Evolutionary conservation across 208 protist species (phyloP), one percentile per base, ranked within the genome.

Genomic region (Trypanosoma theileri): DNA sequence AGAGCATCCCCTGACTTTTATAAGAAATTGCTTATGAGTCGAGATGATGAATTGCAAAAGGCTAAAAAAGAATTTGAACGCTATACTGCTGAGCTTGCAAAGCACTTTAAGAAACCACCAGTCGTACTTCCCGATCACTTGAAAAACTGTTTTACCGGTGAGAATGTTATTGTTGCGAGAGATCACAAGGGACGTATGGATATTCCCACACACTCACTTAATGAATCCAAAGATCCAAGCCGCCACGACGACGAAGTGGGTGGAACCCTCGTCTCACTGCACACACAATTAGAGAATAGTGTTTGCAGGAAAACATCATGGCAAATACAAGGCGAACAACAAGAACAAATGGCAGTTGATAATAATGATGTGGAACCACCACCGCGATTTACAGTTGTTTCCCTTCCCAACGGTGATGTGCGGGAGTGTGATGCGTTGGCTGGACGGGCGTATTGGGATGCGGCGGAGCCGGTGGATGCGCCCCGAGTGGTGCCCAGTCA

Each of bases 341-440:
- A 35, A 35, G 6, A 35, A 6, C 28, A 35, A 6, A 8, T 35
- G 28, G 6, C 6, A 6, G 6, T 1, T 6, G 28, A 35, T 35
- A 35, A 6, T 35, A 35, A 6, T 6, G 28, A 6, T 24, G 4
- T 31, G 31, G 26, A 14, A 28, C 48, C 46, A 8, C 51, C 59
- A 6, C 44, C 66, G 1, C 79, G 83, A 14, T 85, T 85, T 60
- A 63, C 69, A 1, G 66, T 88, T 63, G 55, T 59, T 2, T 83
- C 79, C 51, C 73, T 81, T 46, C 48, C 53, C 2, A 85, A 74
- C n/a, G 79, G 83, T n/a, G 83, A 88, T 50, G 44, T 85, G 12
- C 71, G 72, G 7, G 79, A 83, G 58, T 71, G 41, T 26, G 83
- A 85, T 48, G 72, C 54, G 0, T 55, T 75, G 4, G 61, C 57